Evolutionary conservation across 805 yeast species (phyloP).

Genomic region (Saccharomycopsis fermentans): DNA sequence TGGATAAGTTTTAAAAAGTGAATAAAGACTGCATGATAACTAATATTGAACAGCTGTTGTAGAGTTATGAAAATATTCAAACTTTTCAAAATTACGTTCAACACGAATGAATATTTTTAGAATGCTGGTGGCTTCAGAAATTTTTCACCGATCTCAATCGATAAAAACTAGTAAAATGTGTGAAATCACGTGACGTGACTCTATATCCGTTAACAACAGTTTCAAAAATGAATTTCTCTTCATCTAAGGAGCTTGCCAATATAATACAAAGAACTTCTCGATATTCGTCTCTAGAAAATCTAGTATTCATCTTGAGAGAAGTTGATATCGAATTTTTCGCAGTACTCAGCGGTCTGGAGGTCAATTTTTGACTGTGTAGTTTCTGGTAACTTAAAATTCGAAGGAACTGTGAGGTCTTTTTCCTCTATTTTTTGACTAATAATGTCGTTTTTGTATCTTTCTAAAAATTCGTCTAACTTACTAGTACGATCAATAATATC

Average conservation of each 20-base stretch:
- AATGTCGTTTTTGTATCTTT: not conserved
- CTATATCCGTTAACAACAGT: no score
- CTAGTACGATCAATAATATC: conserved; percentile 15
- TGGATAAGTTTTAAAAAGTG: not conserved
- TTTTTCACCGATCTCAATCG: not conserved
- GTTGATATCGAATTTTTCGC: conserved; percentile 19
- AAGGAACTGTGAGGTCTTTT: conserved; percentile 21
- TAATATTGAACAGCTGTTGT: no score
- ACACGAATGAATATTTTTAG: not conserved
- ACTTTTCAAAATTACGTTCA: not conserved
- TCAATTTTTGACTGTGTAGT: conserved; percentile 26
- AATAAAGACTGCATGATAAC: not conserved
- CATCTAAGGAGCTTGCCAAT: no score
- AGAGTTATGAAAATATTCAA: not conserved
- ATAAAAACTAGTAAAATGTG: not conserved
- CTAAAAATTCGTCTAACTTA: conserved; percentile 14
- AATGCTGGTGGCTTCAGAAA: conserved; percentile 25
- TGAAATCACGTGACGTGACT: not conserved
- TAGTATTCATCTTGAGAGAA: conserved; percentile 1
- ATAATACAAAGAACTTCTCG: no score
- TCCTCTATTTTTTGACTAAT: conserved; percentile 19
- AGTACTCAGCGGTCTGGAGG: conserved; percentile 29
- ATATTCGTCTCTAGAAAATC: no score
- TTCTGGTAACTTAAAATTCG: conserved; percentile 17
- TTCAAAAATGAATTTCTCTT: no score